Evolutionary conservation across 805 yeast genomes (phyloP).

Genomic region (Metschnikowia gelsemii): DNA sequence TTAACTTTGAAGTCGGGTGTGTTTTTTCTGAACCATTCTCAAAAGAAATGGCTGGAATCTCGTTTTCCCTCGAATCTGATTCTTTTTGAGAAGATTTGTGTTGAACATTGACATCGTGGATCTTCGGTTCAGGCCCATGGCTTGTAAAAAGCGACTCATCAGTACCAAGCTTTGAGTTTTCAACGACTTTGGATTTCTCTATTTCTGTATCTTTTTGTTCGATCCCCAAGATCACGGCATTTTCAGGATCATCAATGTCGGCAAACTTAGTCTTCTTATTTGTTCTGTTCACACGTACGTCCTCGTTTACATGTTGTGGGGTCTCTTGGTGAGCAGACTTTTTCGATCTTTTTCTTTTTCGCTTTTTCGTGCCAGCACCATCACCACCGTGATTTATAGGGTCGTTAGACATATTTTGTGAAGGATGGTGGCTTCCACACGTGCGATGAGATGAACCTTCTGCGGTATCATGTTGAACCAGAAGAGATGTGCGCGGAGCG

Average conservation of each 20-base stretch:
- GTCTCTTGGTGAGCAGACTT: constrained; percentile 12
- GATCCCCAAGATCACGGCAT: not conserved
- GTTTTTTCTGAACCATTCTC: not conserved
- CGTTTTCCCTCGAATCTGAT: no score
- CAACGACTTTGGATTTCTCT: not conserved
- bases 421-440: not conserved
- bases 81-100: no score
- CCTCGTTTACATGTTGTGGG: constrained; percentile 9
- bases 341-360: constrained; percentile 25
- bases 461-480: no score
- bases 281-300: constrained; percentile 18
- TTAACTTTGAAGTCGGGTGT: no score
- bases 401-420: constrained; percentile 11
- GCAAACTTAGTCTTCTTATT: constrained; percentile 29
- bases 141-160: no score
- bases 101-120: no score
- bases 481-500: constrained; percentile 1
- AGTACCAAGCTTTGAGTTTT: no score
- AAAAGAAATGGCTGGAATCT: not conserved
- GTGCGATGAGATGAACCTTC: constrained; percentile 9
- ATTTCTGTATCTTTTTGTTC: not conserved
- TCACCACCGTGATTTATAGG: constrained; percentile 9
- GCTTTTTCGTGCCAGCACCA: constrained; percentile 13
- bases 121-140: no score
- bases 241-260: constrained; percentile 12